Conservation (phyloP, 257 asterid species). For the Solanum bukasovii region DNA sequence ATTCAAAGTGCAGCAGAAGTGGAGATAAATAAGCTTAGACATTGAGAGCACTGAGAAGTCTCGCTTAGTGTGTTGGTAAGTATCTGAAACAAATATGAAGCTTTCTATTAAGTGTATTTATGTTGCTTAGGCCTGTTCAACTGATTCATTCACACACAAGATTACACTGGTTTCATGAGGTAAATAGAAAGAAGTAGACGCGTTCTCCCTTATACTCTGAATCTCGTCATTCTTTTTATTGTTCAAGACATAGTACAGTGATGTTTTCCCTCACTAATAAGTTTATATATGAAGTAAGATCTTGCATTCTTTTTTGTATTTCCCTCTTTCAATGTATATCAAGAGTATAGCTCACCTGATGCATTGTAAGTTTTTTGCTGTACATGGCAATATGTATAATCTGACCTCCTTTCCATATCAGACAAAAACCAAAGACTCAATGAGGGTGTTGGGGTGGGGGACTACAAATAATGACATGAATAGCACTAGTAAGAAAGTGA, state of each 20-base stretch:
- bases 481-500: neutral
- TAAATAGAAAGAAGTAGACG: neutral
- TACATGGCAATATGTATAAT: neutral
- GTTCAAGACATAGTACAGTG: neutral
- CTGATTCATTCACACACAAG: neutral
- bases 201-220: neutral
- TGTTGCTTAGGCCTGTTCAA: neutral
- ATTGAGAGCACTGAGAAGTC: neutral
- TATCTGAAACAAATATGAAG: neutral
- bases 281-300: neutral
- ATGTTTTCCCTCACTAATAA: neutral
- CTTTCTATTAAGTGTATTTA: neutral
- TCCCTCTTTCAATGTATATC: neutral
- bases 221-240: neutral
- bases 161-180: neutral
- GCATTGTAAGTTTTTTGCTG: neutral
- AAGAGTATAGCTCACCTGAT: neutral
- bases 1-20: neutral
- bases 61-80: neutral
- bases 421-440: neutral
- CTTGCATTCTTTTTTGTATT: neutral
- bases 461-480: neutral
- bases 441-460: too few relatives aligned
- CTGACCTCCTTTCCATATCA: neutral
- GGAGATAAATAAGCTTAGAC: neutral